Conservation (phyloP, 2,329 filamentous ascomycete species). For the Trichoderma sp. region DNA sequence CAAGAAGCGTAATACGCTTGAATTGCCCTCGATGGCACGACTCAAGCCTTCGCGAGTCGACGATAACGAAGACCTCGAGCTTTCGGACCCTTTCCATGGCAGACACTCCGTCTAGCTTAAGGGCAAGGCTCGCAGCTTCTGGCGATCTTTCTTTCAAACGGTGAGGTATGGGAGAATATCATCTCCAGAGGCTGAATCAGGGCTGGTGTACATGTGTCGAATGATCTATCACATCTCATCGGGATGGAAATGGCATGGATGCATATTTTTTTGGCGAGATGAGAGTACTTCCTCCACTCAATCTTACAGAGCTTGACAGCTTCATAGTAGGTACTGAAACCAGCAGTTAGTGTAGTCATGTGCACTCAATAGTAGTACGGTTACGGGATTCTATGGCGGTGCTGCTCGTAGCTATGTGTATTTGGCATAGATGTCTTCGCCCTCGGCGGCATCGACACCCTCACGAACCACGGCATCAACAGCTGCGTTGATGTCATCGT, state of each 20-base stretch:
- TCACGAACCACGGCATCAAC: slow-evolving; percentile 54
- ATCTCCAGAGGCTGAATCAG: background rate
- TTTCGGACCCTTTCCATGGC: background rate
- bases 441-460: slow-evolving; percentile 55
- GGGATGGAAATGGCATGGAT: background rate
- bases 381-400: background rate
- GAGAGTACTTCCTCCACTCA: background rate
- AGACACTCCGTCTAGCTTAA: slow-evolving; percentile 8
- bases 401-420: slow-evolving; percentile 18
- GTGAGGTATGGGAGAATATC: background rate
- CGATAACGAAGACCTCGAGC: slow-evolving; percentile 27
- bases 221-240: background rate
- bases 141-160: too few species aligned
- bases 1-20: slow-evolving; percentile 34
- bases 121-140: background rate
- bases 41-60: background rate
- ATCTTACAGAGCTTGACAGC: background rate
- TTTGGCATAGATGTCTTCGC: slow-evolving; percentile 47
- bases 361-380: slow-evolving; percentile 4
- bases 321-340: background rate
- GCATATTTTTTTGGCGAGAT: background rate
- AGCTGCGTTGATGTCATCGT: slow-evolving; percentile 51
- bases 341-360: background rate
- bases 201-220: background rate
- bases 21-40: slow-evolving; percentile 29